These are phyloP conservation scores for Boletales sp. DNA, from an alignment of 768 basidiomycete genomes.

Conservation along the genomic window DNA sequence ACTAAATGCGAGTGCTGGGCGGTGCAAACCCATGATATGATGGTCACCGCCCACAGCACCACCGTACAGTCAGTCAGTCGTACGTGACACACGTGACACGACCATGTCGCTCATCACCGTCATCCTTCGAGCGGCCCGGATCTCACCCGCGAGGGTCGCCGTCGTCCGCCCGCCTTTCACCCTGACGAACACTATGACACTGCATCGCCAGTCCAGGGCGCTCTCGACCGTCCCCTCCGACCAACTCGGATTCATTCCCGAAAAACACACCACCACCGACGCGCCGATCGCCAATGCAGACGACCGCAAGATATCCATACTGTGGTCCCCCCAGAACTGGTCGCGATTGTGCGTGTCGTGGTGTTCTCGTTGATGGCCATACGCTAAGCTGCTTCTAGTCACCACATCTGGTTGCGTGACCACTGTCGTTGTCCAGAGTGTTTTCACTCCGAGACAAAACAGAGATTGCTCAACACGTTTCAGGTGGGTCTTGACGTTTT, in stretches of 20 bases:
- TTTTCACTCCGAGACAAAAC: constrained; percentile 86
- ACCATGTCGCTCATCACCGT: no score
- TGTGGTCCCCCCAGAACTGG: constrained; percentile 70
- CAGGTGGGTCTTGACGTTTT: constrained; percentile 44
- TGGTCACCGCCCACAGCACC: no score
- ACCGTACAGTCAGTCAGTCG: no score
- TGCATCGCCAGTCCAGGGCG: neutral
- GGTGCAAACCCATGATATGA: no score
- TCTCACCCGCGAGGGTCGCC: neutral
- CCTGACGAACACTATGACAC: constrained; percentile 4
- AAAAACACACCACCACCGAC: constrained; percentile 23
- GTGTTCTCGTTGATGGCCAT: neutral
- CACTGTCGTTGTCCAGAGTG: constrained; percentile 88
- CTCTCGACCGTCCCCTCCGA: constrained; percentile 20
- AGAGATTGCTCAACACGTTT: constrained; percentile 84
- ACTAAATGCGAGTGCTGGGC: no score
- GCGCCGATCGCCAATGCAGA: constrained; percentile 55
- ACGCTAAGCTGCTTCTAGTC: constrained; percentile 45
- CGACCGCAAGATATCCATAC: constrained; percentile 58
- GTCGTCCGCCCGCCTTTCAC: no score
- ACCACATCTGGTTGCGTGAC: constrained; percentile 88
- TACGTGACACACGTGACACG: no score
- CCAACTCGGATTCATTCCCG: constrained; percentile 25
- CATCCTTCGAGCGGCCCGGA: neutral
- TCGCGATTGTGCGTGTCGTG: constrained; percentile 66